A percentile compares a stretch with the other conserved stretches of the same genome.
Evolutionary conservation across 129 eudicot genomes (phyloP).

Genomic region (Silybum marianum): DNA sequence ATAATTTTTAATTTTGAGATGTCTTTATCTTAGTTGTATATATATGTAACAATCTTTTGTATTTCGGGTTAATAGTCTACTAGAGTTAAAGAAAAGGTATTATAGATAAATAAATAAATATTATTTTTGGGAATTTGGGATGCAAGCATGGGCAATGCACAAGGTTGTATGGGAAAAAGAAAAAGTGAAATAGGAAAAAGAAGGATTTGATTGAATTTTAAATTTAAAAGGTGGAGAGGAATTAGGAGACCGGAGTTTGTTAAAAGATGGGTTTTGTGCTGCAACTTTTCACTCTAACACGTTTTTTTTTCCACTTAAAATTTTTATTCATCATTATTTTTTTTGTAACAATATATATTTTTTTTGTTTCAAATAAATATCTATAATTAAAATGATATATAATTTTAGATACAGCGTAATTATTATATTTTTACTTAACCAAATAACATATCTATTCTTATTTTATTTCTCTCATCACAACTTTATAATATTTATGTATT

Average conservation of each 20-base stretch:
- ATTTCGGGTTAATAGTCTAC: no score
- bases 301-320: neutral
- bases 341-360: no score
- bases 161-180: neutral
- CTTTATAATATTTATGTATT: no score
- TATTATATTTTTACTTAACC: no score
- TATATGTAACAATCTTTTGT: neutral
- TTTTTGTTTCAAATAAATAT: no score
- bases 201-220: neutral
- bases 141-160: neutral
- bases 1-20: neutral
- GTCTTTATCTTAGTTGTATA: neutral
- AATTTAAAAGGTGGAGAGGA: neutral
- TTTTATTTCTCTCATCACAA: no score
- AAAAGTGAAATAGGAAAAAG: constrained; percentile 1
- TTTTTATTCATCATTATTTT: neutral
- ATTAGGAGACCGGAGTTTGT: neutral
- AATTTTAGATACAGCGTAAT: no score
- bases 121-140: constrained; percentile 2
- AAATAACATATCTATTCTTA: no score
- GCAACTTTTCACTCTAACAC: neutral
- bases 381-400: no score
- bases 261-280: neutral
- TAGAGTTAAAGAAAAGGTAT: neutral
- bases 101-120: neutral